These are phyloP conservation scores for Ramalina intermedia DNA, from an alignment of 495 filamentous ascomycete genomes.

Conservation along the genomic window DNA sequence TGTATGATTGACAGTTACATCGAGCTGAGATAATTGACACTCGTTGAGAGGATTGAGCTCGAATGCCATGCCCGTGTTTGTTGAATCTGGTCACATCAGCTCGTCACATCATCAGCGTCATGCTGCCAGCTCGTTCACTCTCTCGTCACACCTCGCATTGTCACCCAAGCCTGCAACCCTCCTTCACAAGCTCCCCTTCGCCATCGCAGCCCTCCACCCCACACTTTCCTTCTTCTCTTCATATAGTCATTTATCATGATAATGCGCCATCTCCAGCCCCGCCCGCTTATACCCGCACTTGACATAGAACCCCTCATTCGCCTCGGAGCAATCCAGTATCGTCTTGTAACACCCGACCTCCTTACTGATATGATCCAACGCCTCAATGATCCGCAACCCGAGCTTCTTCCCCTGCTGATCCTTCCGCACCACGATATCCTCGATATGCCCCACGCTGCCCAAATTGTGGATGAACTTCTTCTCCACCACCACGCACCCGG, in stretches of 20 bases:
- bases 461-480: slow-evolving; percentile 32
- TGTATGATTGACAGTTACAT: too few species aligned
- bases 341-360: slow-evolving; percentile 85
- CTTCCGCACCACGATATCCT: slow-evolving; percentile 90
- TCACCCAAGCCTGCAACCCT: background rate
- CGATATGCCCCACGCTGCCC: slow-evolving; percentile 74
- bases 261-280: slow-evolving; percentile 94
- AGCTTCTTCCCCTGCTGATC: slow-evolving; percentile 95
- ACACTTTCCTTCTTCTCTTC: background rate
- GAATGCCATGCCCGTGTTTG: too few species aligned
- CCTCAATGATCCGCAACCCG: slow-evolving; percentile 83
- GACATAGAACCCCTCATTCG: slow-evolving; percentile 95
- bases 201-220: background rate
- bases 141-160: background rate
- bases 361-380: slow-evolving; percentile 74
- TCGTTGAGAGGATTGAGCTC: too few species aligned
- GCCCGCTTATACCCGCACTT: slow-evolving; percentile 95
- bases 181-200: background rate
- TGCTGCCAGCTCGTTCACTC: too few species aligned
- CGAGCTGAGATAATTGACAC: too few species aligned
- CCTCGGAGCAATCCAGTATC: slow-evolving; percentile 62
- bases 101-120: too few species aligned
- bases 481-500: slow-evolving; percentile 72
- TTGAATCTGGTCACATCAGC: too few species aligned
- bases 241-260: slow-evolving; percentile 43